Evolutionary conservation across 306 rosid genomes (phyloP).

Genomic region (Cyamopsis tetragonoloba): DNA sequence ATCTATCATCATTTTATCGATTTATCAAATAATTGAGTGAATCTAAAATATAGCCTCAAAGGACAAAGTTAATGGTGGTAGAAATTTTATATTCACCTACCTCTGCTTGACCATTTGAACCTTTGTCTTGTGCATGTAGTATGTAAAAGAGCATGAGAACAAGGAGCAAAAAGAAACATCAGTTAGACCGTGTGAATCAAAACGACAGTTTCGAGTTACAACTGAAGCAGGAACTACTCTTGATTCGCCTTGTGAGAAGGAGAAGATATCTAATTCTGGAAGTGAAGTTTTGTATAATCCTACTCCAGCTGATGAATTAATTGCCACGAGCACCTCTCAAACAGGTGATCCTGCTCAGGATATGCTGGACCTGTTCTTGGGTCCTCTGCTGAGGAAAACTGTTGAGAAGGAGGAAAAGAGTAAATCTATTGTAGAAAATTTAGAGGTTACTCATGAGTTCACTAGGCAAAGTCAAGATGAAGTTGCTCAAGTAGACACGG

Average conservation of each 20-base stretch:
- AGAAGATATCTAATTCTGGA: conserved; percentile 23
- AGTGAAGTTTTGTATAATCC: conserved; percentile 24
- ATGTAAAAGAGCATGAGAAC: conserved; percentile 45
- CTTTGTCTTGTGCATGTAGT: conserved; percentile 43
- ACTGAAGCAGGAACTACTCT: conserved; percentile 26
- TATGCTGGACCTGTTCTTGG: conserved; percentile 76
- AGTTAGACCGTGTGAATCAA: conserved; percentile 27
- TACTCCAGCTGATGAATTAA: conserved; percentile 30
- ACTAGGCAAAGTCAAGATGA: conserved; percentile 32
- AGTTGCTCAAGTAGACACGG: conserved; percentile 35
- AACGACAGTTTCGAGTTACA: conserved; percentile 20
- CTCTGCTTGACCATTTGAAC: neutral
- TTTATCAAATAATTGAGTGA: neutral
- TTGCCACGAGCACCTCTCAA: conserved; percentile 16
- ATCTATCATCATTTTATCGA: neutral
- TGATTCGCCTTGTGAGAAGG: conserved; percentile 27
- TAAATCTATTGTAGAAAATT: conserved; percentile 26
- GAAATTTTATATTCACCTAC: neutral
- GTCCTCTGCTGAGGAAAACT: conserved; percentile 63
- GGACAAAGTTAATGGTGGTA: neutral
- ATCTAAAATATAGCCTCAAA: neutral
- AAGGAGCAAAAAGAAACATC: conserved; percentile 25
- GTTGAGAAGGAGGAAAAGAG: conserved; percentile 39
- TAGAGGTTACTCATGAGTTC: conserved; percentile 30
- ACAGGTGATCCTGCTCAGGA: conserved; percentile 71